phyloP scores from a whole-genome alignment of 176 grass and related monocot genomes.

The Rhynchospora tenuis region DNA sequence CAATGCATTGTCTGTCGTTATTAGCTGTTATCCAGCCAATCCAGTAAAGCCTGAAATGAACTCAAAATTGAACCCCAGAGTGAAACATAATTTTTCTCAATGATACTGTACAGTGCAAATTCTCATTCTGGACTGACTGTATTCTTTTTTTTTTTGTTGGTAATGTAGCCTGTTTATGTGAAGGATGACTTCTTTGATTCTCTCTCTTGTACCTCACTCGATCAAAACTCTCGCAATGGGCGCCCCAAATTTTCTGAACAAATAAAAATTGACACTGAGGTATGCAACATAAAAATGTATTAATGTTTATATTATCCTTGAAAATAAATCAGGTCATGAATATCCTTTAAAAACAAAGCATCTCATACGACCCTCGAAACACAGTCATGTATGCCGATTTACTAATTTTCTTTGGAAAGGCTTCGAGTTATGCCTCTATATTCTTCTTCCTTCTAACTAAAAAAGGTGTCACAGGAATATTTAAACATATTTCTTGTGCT shows the following conservation, averaged over 20 bases:
- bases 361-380: background rate
- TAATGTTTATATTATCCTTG: background rate
- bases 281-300: constrained; percentile 10
- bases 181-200: constrained; percentile 99
- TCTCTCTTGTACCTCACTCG: constrained; percentile 73
- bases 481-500: background rate
- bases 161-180: constrained; percentile 64
- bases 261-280: constrained; percentile 85
- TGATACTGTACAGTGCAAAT: constrained; percentile 15
- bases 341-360: background rate
- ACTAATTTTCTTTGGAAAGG: background rate
- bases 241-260: constrained; percentile 80
- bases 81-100: background rate
- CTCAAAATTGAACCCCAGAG: constrained; percentile 20
- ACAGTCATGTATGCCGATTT: background rate
- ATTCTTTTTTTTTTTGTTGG: background rate
- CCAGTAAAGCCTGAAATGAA: constrained; percentile 36
- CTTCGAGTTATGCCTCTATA: background rate
- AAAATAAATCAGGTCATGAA: background rate
- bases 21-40: background rate
- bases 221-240: constrained; percentile 52
- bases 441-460: background rate
- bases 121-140: constrained; percentile 11
- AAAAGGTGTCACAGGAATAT: background rate
- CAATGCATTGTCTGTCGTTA: background rate